Base-by-base conservation (phyloP, 2,329 filamentous ascomycete genomes). In the Onygenales sp. region DNA sequence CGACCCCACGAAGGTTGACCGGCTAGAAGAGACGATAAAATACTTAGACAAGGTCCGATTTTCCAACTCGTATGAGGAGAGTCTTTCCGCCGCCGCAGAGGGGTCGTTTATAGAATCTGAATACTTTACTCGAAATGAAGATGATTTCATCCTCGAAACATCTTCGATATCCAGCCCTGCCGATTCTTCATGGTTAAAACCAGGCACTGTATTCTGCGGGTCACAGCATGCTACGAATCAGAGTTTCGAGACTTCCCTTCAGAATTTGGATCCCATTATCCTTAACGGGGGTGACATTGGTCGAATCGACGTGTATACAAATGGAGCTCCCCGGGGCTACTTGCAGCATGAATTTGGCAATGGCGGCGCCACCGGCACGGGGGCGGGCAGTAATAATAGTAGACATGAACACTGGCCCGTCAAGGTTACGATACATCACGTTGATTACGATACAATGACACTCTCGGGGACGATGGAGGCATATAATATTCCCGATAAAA, bases 381-480 rank as follows among this genome's bases (percentile, higher is more conserved):
- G 54, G 33, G 58, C 57, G 49, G 43, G 44, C 14, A 56, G 53
- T 36, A 54, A 57, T 53, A 32, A 39, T 39, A 51, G 52, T 43
- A 21, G 54, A 53, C 2, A 51, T 45, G 54, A 71, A 74, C 76
- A 78, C 44, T 86, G 83, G 83, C 82, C 82, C 6, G 83, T 86
- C 35, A 83, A 82, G 57, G 82, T 86, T 51, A 83, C 77, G 2
- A 78, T 86, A 41, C 81, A 85, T 60, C 72, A 77, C 14, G 76
- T 86, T 45, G 81, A 86, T 64, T 78, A 77, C 60, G 69, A 74
- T 4, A 73, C 70, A 14, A 83, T 85, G 81, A 81, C 79, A 0
- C 66, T 86, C 14, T 79, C 81, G 21, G 83, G 83, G 3, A 85
- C 82, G 7, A 86, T 86, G 83, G 81, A 85, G 66, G 83, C 83